Percentiles rank a stretch among this genome's conserved stretches.
These are phyloP conservation scores for Decorospora gaudefroyi DNA, from an alignment of 2,329 filamentous ascomycete species.

Conservation along the genomic window DNA sequence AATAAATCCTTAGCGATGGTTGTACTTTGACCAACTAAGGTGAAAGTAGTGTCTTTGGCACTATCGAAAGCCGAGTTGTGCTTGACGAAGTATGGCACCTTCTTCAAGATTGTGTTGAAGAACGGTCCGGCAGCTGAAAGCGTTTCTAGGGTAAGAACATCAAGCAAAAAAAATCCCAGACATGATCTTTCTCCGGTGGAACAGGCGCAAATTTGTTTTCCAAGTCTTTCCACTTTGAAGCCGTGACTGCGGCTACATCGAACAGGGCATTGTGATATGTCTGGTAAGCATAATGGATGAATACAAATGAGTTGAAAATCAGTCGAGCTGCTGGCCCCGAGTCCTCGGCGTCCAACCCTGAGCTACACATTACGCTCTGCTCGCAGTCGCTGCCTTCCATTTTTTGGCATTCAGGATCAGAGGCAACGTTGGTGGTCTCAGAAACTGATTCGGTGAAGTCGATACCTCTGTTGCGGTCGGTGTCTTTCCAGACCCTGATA, in stretches of 20 bases:
- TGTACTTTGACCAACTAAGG: no score
- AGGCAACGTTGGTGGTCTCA: background rate
- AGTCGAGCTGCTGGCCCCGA: constrained; percentile 1
- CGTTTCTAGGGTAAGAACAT: constrained; percentile 6
- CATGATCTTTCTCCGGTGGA: background rate
- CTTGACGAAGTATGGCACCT: background rate
- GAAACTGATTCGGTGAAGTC: background rate
- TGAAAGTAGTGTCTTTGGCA: no score
- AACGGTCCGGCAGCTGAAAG: constrained; percentile 2
- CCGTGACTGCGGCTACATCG: background rate
- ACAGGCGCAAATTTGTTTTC: constrained; percentile 7
- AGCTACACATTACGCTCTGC: background rate
- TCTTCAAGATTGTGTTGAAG: constrained; percentile 3
- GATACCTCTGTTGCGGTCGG: background rate
- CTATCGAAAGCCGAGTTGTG: background rate
- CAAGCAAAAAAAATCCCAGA: constrained; percentile 1
- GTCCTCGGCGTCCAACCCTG: constrained; percentile 1
- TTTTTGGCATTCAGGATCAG: background rate
- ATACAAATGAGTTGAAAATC: constrained; percentile 5
- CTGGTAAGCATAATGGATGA: constrained; percentile 3
- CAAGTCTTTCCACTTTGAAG: background rate
- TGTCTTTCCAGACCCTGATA: constrained; percentile 8
- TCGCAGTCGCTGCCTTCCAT: background rate
- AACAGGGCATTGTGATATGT: constrained; percentile 1
- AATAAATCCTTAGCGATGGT: constrained; percentile 4